A percentile compares a stretch with the other conserved stretches of the same genome.
Evolutionary conservation across 495 filamentous ascomycete genomes (phyloP).

Genomic region (Xylaria curta): DNA sequence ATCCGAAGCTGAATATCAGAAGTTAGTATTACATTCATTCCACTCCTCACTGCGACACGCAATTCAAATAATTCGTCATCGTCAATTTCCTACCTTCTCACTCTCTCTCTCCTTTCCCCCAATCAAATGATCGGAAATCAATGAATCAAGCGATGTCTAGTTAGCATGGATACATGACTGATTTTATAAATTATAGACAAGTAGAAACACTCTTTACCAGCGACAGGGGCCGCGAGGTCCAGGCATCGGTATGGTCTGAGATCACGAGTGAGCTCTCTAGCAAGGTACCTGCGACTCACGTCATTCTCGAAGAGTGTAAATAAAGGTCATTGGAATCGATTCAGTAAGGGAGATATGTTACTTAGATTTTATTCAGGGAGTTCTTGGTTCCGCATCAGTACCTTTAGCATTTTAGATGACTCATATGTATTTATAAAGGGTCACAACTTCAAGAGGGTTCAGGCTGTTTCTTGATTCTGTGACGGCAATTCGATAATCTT

Average conservation of each 20-base stretch:
- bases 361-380: no score
- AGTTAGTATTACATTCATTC: slow-evolving; percentile 23
- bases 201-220: slow-evolving; percentile 35
- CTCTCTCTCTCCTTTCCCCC: neutral
- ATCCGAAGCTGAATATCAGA: slow-evolving; percentile 32
- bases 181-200: slow-evolving; percentile 12
- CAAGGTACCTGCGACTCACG: slow-evolving; percentile 28
- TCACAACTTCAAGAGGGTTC: neutral
- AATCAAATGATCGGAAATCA: neutral
- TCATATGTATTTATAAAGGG: neutral
- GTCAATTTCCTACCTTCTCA: neutral
- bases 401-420: neutral
- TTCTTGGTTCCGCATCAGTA: neutral
- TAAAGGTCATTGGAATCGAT: neutral
- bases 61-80: neutral
- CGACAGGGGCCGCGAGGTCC: slow-evolving; percentile 45
- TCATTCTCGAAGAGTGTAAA: slow-evolving; percentile 9
- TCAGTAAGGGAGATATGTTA: neutral
- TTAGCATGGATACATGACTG: neutral
- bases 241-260: slow-evolving; percentile 48
- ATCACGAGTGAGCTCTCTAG: slow-evolving; percentile 35
- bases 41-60: no score
- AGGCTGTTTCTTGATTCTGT: neutral
- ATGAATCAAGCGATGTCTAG: neutral
- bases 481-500: neutral